A percentile compares a stretch with the other conserved stretches of the same genome.
Conservation (phyloP, 2,329 filamentous ascomycete species). For the Arthrobotrys entomopaga region DNA sequence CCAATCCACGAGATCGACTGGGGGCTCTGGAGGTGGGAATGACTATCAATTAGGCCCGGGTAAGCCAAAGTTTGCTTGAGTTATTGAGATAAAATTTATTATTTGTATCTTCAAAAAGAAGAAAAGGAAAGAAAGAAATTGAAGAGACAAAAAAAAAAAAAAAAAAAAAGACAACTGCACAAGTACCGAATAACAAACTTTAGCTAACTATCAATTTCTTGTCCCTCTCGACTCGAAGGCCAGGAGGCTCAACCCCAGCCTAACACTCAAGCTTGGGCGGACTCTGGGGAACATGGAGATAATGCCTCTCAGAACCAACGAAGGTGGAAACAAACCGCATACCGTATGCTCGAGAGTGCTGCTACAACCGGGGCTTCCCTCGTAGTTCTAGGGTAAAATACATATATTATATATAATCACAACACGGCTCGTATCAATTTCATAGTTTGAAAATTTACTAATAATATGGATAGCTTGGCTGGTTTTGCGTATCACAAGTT, state of each 20-base stretch:
- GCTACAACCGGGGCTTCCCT: constrained; percentile 81
- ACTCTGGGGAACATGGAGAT: constrained; percentile 27
- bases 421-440: too few species aligned
- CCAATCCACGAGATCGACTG: constrained; percentile 47
- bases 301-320: constrained; percentile 15
- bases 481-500: constrained; percentile 81
- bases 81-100: too few species aligned
- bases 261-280: constrained; percentile 56
- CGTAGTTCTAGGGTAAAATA: constrained; percentile 71
- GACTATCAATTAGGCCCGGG: constrained; percentile 58
- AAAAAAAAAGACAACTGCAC: not conserved
- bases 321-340: constrained; percentile 60
- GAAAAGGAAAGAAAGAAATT: too few species aligned
- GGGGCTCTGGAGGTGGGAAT: constrained; percentile 53
- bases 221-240: constrained; percentile 16
- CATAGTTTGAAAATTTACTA: too few species aligned
- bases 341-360: constrained; percentile 78
- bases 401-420: not conserved
- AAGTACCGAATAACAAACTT: constrained; percentile 22
- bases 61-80: constrained; percentile 34
- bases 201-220: constrained; percentile 20
- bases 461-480: constrained; percentile 64
- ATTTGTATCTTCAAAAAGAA: too few species aligned
- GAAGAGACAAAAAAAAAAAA: too few species aligned
- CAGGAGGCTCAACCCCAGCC: constrained; percentile 58